Base-by-base conservation (phyloP, 148 eudicot genomes). In the Arctostaphylos glauca region DNA sequence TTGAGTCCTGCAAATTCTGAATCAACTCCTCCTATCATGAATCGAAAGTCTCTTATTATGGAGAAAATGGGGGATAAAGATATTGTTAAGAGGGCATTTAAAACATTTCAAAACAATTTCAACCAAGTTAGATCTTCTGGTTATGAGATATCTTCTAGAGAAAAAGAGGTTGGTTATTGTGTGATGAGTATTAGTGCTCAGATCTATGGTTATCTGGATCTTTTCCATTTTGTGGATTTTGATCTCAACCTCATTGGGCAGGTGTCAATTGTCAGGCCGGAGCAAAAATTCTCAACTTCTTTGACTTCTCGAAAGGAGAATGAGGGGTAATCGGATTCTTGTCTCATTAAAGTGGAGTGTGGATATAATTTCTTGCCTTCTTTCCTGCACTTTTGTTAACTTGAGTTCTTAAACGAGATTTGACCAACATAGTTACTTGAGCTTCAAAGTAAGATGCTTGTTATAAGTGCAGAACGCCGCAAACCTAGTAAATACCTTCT, bases 1-100 rank as follows among this genome's bases (percentile, higher is more conserved):
- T 81, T 86, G 66, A 91, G 83, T 68, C 87, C 95, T 12, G 58
- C 91, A 75, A 90, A 87, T 84, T 82, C 87, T 50, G 91, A 84
- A 80, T 81, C 88, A 68, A 86, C 83, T 73, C 74, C 83, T 58
- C 78, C 83, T 48, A 68, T 88, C 49, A 83, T 83, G 68, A 87
- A 85, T 82, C 90, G 98, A 76, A 90, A 87, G 81, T 94, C 99
- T 52, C 81, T 90, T 80, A 91, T 97, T 71, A 94, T 94, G 99
- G 99, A 97, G 87, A 87, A 81, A 52, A 97, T 97, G 99, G 99
- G 96, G 72, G 98, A 97, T 85, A 97, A 97, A 88, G 99, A 97
- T 58, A 97, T 97, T 76, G 97, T 97, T 16, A 91, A 84, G 81
- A 90, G 98, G 55, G 99, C 96, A 43, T 97, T 97, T 83, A 94